Evolutionary conservation across 2,329 filamentous ascomycete genomes (phyloP).

Genomic region (Alternaria panax): DNA sequence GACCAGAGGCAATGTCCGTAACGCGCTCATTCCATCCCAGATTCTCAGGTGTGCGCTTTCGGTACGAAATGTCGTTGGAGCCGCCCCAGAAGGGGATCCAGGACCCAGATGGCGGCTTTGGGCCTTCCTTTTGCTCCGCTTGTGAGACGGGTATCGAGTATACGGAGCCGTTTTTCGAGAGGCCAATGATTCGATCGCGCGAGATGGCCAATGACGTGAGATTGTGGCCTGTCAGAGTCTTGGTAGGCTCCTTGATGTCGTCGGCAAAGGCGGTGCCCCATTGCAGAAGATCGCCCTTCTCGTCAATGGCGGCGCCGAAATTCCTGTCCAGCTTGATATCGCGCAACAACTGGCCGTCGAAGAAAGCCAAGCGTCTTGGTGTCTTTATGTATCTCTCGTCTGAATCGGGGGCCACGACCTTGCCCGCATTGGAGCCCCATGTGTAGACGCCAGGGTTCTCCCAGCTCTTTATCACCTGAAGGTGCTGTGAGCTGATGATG

Average conservation of each 20-base stretch:
- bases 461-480: conserved; percentile 84
- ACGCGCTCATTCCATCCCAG: conserved; percentile 76
- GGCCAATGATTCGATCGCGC: conserved; percentile 79
- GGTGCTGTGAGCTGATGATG: conserved; percentile 81
- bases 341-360: conserved; percentile 82
- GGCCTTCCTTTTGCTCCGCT: conserved; percentile 70
- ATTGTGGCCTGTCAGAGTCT: conserved; percentile 82
- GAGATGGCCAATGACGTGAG: conserved; percentile 79
- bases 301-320: conserved; percentile 86
- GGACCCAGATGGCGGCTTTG: conserved; percentile 68
- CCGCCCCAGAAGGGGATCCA: conserved; percentile 80
- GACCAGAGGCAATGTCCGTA: conserved; percentile 75
- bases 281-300: conserved; percentile 87
- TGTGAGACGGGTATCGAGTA: conserved; percentile 85
- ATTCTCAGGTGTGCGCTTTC: conserved; percentile 70
- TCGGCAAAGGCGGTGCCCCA: conserved; percentile 84
- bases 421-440: conserved; percentile 88
- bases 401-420: conserved; percentile 85
- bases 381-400: conserved; percentile 79
- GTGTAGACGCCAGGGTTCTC: conserved; percentile 87
- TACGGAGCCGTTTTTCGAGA: conserved; percentile 76
- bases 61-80: conserved; percentile 71
- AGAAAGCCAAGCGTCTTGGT: conserved; percentile 79
- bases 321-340: conserved; percentile 85
- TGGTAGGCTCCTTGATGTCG: conserved; percentile 67